Percentiles rank a stretch among this genome's conserved stretches.
Conservation (phyloP, 345 rosid genomes). For the Brassica juncea region DNA sequence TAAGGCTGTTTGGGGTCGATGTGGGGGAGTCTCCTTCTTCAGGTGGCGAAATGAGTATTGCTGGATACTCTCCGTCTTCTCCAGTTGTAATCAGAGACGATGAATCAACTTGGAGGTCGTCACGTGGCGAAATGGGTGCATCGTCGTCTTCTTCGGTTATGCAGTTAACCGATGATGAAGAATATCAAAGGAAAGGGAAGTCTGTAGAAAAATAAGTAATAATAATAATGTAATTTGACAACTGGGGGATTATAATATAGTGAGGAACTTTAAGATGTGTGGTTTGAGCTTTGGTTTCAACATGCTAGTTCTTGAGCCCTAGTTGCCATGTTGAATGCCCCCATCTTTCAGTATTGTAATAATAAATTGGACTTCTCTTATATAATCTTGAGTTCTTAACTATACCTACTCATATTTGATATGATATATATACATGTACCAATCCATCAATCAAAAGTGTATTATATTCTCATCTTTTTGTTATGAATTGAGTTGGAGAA, state of each 20-base stretch:
- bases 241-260: constrained; percentile 2
- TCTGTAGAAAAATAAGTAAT: constrained; percentile 1
- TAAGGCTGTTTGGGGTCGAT: constrained; percentile 69
- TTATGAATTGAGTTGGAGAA: neutral
- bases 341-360: neutral
- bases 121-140: too few relatives aligned
- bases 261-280: constrained; percentile 2
- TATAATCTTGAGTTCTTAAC: neutral
- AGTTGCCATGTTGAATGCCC: constrained; percentile 1
- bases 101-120: neutral
- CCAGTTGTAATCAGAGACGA: constrained; percentile 34
- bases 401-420: neutral
- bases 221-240: neutral
- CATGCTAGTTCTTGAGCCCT: constrained; percentile 20
- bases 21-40: constrained; percentile 55
- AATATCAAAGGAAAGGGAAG: constrained; percentile 41
- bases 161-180: constrained; percentile 29
- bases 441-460: constrained; percentile 8
- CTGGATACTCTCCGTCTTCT: constrained; percentile 23
- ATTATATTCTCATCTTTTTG: neutral
- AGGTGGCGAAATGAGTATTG: constrained; percentile 24
- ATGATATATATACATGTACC: neutral
- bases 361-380: neutral
- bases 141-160: constrained; percentile 27
- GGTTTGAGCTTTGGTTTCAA: constrained; percentile 6